Base-by-base conservation (phyloP, 2,329 filamentous ascomycete genomes). In the Cadophora luteo-olivacea region DNA sequence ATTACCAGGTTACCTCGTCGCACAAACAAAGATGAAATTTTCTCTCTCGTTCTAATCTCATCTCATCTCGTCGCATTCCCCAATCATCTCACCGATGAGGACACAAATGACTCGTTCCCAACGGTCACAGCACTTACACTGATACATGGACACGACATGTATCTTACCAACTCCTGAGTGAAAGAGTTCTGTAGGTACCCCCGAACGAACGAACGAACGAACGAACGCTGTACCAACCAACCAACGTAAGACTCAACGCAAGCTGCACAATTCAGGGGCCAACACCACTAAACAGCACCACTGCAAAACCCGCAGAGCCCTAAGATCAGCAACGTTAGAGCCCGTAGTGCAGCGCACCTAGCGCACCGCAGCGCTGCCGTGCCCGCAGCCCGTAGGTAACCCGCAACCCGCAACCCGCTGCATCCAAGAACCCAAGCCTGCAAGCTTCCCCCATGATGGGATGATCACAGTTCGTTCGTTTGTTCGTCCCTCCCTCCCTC, bases 221-320 rank as follows among this genome's bases (percentile, higher is more conserved):
- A 45, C 41, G 14, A 16, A 45, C 12, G 41, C 41, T 45, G 41
- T 45, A 45, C 41, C 38, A 5, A 36, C 33, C 33, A 5, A 11
- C n/a, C n/a, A n/a, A n/a, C n/a, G n/a, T 29, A 29, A 29, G 29
- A 16, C 41, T 45, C 41, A 45, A 45, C 41, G 41, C 41, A 16
- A 16, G 51, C 52, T 41, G 57, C 57, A 60, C 36, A 45, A 41
- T 41, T 60, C 57, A 60, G 57, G 57, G 57, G 57, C 52, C 52
- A n/a, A 55, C 52, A 55, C 29, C 25, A 58, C 45, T 49, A 49
- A 49, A 49, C 4, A 7, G 19, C 19, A 49, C 12, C 45, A 45
- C 41, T 45, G 16, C 41, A 45, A 14, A 9, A 9, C 36, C 36
- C 16, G 41, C 41, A 45, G 41, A 45, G 41, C 41, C 41, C 41